Conservation (phyloP, 1,284 basidiomycete species). For the Ustilago esculenta region DNA sequence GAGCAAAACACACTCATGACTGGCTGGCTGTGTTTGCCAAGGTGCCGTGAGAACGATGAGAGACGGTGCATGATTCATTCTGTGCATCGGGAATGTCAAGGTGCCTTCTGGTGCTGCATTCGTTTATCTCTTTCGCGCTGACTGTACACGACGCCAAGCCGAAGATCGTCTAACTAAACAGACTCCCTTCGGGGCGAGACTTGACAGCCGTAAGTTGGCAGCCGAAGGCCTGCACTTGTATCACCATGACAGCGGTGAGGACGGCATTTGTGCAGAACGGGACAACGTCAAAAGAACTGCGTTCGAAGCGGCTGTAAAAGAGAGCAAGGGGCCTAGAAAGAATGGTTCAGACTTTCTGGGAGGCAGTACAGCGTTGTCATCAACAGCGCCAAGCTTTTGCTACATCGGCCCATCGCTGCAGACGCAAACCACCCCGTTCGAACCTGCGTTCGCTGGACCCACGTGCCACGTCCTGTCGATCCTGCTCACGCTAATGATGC, state of each 20-base stretch:
- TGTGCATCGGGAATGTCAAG: too few relatives aligned
- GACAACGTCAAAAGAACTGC: too few relatives aligned
- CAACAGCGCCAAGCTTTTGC: slow-evolving; percentile 6
- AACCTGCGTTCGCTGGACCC: too few relatives aligned
- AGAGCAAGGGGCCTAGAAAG: not conserved
- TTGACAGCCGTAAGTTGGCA: not conserved
- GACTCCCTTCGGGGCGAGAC: not conserved
- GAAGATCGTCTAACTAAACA: not conserved
- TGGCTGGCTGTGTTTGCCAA: not conserved
- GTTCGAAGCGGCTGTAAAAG: not conserved
- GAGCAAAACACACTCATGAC: not conserved
- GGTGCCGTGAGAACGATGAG: not conserved
- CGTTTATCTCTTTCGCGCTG: not conserved
- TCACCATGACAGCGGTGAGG: too few relatives aligned
- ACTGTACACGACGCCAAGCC: slow-evolving; percentile 1
- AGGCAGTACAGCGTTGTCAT: too few relatives aligned
- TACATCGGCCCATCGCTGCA: slow-evolving; percentile 6
- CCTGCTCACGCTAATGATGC: not conserved
- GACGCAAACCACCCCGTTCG: not conserved
- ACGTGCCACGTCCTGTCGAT: slow-evolving; percentile 12
- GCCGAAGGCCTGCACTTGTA: not conserved
- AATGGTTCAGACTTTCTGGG: too few relatives aligned
- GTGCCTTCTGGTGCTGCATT: not conserved
- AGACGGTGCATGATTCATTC: not conserved
- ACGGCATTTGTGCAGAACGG: too few relatives aligned